A percentile compares a stretch with the other conserved stretches of the same genome.
Conservation (phyloP, 2,329 filamentous ascomycete species). For the Lasiodiplodia theobromae region DNA sequence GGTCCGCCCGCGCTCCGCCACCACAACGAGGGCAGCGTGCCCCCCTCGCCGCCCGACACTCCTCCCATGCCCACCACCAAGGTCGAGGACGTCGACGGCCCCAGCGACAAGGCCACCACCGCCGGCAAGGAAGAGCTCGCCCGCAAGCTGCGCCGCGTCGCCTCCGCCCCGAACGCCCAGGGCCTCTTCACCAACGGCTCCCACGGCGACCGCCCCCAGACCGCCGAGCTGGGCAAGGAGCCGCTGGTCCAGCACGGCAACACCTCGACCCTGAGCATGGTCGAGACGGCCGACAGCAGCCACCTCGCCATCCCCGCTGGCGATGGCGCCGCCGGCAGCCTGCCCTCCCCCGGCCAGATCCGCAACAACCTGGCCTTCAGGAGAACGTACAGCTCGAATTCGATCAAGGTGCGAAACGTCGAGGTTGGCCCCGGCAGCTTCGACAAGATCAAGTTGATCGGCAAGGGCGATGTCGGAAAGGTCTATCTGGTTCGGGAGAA, state of each 20-base stretch:
- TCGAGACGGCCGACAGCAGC: slow-evolving; percentile 49
- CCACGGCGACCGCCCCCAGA: slow-evolving; percentile 70
- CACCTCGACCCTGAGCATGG: slow-evolving; percentile 61
- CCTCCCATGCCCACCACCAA: slow-evolving; percentile 70
- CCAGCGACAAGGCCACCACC: slow-evolving; percentile 71
- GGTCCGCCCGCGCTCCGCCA: slow-evolving; percentile 91
- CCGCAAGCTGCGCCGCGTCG: slow-evolving; percentile 88
- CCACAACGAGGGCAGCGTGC: slow-evolving; percentile 92
- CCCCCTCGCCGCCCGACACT: slow-evolving; percentile 90
- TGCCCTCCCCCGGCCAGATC: slow-evolving; percentile 71
- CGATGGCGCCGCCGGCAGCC: slow-evolving; percentile 55
- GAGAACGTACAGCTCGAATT: slow-evolving; percentile 97
- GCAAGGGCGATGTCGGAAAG: slow-evolving; percentile 98
- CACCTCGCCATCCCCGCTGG: slow-evolving; percentile 46
- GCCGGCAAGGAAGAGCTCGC: slow-evolving; percentile 94
- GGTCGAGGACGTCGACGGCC: slow-evolving; percentile 71
- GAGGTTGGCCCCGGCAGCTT: slow-evolving; percentile 96
- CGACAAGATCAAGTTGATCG: slow-evolving; percentile 99
- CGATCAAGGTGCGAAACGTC: slow-evolving; percentile 97
- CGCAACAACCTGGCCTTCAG: slow-evolving; percentile 77
- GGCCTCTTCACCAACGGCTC: slow-evolving; percentile 73
- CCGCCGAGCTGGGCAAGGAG: slow-evolving; percentile 86
- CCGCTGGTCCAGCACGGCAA: slow-evolving; percentile 68
- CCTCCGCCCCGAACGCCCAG: slow-evolving; percentile 96
- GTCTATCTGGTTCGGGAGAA: slow-evolving; percentile 98